Evolutionary conservation across 208 protist species (phyloP).

Genomic region (Leishmania martiniquensis): DNA sequence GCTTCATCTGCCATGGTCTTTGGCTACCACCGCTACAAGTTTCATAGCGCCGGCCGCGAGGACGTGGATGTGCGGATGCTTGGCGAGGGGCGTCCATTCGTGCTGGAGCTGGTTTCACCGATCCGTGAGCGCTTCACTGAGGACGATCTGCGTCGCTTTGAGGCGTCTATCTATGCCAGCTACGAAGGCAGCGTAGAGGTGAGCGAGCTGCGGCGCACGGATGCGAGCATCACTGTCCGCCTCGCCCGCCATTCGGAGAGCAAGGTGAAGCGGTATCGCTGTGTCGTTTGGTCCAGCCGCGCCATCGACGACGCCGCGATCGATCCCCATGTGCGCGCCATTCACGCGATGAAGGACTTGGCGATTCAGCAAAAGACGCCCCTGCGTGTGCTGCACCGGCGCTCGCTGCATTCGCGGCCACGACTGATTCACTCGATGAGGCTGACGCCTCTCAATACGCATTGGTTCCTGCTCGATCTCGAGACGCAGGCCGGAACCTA

Average conservation of each 20-base stretch:
- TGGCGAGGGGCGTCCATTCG: slow-evolving; percentile 92
- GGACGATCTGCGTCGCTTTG: slow-evolving; percentile 50
- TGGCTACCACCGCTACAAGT: slow-evolving; percentile 88
- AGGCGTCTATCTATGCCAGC: slow-evolving; percentile 54
- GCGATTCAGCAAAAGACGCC: slow-evolving; percentile 90
- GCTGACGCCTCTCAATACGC: slow-evolving; percentile 70
- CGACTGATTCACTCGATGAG: slow-evolving; percentile 87
- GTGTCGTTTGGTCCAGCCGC: slow-evolving; percentile 82
- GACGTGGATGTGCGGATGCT: slow-evolving; percentile 97
- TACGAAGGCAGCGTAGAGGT: slow-evolving; percentile 77
- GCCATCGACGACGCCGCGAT: slow-evolving; percentile 45
- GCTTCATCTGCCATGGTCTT: slow-evolving; percentile 49
- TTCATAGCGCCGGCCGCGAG: slow-evolving; percentile 94
- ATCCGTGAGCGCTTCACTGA: slow-evolving; percentile 54
- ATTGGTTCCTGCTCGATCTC: slow-evolving; percentile 93
- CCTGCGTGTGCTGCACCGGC: slow-evolving; percentile 95
- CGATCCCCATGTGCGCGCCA: slow-evolving; percentile 42
- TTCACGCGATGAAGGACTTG: slow-evolving; percentile 60
- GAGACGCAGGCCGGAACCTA: slow-evolving; percentile 97
- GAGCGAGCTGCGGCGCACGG: slow-evolving; percentile 54
- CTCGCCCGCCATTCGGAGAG: slow-evolving; percentile 85
- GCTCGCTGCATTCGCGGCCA: slow-evolving; percentile 77
- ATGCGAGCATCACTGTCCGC: slow-evolving; percentile 71
- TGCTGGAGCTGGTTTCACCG: slow-evolving; percentile 89
- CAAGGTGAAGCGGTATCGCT: slow-evolving; percentile 92